Conservation (phyloP, 768 basidiomycete species). For the Termitomyces sp. region DNA sequence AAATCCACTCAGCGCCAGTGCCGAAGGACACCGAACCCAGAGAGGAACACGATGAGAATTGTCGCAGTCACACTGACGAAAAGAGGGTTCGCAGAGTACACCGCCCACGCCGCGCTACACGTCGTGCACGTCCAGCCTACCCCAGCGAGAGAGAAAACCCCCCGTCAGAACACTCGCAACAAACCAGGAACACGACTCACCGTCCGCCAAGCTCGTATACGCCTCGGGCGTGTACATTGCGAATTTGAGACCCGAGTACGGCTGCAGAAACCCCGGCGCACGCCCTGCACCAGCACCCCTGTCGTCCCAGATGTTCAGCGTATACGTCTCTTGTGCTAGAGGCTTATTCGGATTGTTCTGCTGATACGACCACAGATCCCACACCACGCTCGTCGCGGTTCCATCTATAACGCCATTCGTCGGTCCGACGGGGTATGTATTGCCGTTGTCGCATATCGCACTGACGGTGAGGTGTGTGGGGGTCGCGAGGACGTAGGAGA, state of each 20-base stretch:
- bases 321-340: conserved; percentile 72
- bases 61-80: conserved; percentile 49
- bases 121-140: conserved; percentile 53
- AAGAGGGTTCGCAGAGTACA: conserved; percentile 41
- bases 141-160: background rate
- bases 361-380: conserved; percentile 80
- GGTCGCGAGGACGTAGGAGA: conserved; percentile 64
- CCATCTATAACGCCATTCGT: conserved; percentile 68
- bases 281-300: conserved; percentile 60
- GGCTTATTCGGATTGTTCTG: conserved; percentile 53
- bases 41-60: conserved; percentile 57
- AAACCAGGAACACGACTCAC: conserved; percentile 21
- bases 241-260: conserved; percentile 69
- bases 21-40: conserved; percentile 56
- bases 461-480: conserved; percentile 76
- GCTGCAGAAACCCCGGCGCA: conserved; percentile 57
- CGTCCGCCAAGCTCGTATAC: conserved; percentile 61
- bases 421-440: conserved; percentile 85
- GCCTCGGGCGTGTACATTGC: conserved; percentile 76
- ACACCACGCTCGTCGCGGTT: conserved; percentile 63
- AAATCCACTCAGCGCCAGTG: conserved; percentile 7
- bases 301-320: conserved; percentile 77
- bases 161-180: background rate
- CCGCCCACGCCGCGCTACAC: conserved; percentile 36
- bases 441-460: conserved; percentile 80